phyloP scores from a whole-genome alignment of 257 asterid species.

The Plantago major region DNA sequence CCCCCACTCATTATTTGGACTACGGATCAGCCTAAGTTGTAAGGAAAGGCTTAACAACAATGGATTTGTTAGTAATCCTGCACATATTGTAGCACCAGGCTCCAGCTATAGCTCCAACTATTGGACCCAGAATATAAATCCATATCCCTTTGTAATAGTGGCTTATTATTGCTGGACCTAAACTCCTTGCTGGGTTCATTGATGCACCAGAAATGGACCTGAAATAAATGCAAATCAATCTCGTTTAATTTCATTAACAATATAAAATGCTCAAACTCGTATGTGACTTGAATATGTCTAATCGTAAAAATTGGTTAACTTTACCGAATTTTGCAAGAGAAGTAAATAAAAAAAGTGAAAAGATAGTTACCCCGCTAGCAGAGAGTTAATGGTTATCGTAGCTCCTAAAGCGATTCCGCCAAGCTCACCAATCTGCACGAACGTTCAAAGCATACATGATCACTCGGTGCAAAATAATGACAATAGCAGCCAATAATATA shows the following conservation, averaged over 20 bases:
- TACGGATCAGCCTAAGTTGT: neutral
- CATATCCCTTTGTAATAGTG: constrained; percentile 23
- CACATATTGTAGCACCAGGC: constrained; percentile 30
- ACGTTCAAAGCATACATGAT: neutral
- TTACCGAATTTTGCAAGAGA: too few relatives aligned
- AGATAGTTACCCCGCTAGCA: constrained; percentile 28
- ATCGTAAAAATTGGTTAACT: too few relatives aligned
- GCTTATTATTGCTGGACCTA: constrained; percentile 32
- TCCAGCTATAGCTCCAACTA: constrained; percentile 33
- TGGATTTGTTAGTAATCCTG: constrained; percentile 22
- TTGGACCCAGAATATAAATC: constrained; percentile 32
- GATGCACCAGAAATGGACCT: constrained; percentile 36
- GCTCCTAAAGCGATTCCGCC: constrained; percentile 30
- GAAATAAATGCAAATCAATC: neutral
- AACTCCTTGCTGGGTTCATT: constrained; percentile 36
- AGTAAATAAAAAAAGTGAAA: neutral
- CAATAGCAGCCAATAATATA: too few relatives aligned
- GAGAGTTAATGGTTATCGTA: constrained; percentile 18
- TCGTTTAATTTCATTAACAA: neutral
- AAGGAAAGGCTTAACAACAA: constrained; percentile 13
- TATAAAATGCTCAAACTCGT: neutral
- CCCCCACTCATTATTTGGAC: neutral
- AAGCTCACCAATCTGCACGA: constrained; percentile 29
- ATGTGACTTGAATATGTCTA: too few relatives aligned
- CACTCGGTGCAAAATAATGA: neutral